phyloP scores from a whole-genome alignment of 805 yeast genomes.

The Blastobotrys peoriensis region DNA sequence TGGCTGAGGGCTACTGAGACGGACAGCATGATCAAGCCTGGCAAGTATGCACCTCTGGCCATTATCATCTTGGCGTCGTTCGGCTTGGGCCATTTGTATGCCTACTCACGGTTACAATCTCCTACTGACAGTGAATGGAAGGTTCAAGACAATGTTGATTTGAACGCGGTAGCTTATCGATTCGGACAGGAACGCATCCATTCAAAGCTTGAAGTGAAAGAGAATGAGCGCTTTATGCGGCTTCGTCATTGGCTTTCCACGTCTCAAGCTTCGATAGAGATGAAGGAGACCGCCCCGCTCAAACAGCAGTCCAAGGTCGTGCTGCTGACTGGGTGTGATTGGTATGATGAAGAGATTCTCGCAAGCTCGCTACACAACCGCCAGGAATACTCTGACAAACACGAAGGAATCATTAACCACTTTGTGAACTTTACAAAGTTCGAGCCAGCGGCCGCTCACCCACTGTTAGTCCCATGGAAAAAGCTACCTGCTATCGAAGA shows the following conservation, averaged over 20 bases:
- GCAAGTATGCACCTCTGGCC: slow-evolving; percentile 4
- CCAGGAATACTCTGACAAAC: slow-evolving; percentile 27
- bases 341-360: not conserved
- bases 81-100: not conserved
- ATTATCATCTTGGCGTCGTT: not conserved
- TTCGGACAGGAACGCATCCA: not conserved
- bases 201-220: not conserved
- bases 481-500: slow-evolving; percentile 31
- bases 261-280: not conserved
- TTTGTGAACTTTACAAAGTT: slow-evolving; percentile 25
- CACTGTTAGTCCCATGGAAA: slow-evolving; percentile 23
- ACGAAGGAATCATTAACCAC: slow-evolving; percentile 27
- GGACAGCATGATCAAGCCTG: not conserved
- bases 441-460: slow-evolving; percentile 4
- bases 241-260: slow-evolving; percentile 1
- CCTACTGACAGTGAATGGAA: not conserved
- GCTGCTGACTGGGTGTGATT: slow-evolving; percentile 4
- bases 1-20: no score
- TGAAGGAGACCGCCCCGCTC: slow-evolving; percentile 3
- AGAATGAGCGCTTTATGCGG: not conserved
- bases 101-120: not conserved
- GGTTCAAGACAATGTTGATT: not conserved
- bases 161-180: not conserved
- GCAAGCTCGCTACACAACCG: slow-evolving; percentile 23
- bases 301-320: slow-evolving; percentile 1